A percentile compares a stretch with the other conserved stretches of the same genome.
These are phyloP conservation scores for Adansonia gregorii DNA, from an alignment of 441 rosid genomes.

Conservation along the genomic window DNA sequence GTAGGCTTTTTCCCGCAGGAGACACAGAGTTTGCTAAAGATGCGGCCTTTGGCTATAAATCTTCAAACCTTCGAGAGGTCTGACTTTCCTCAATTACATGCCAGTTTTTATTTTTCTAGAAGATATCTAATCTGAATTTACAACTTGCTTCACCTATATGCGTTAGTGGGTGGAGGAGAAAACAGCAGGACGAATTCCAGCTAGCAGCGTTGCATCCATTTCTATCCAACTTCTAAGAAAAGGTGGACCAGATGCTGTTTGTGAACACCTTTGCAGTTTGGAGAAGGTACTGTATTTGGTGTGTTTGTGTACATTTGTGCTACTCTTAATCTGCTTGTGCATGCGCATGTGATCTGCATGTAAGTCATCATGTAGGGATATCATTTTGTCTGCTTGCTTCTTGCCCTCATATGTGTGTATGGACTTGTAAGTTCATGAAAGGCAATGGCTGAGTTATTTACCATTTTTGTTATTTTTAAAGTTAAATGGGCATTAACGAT, in stretches of 20 bases:
- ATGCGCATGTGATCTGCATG: background rate
- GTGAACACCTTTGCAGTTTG: slow-evolving; percentile 74
- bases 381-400: background rate
- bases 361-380: background rate
- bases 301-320: background rate
- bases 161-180: slow-evolving; percentile 97
- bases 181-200: slow-evolving; percentile 70
- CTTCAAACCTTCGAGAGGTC: slow-evolving; percentile 91
- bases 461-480: background rate
- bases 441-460: background rate
- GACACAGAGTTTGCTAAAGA: slow-evolving; percentile 97
- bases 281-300: slow-evolving; percentile 58
- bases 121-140: slow-evolving; percentile 24
- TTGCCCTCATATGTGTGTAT: background rate
- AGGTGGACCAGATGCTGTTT: slow-evolving; percentile 94
- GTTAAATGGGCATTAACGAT: background rate
- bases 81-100: slow-evolving; percentile 29
- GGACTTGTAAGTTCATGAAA: background rate
- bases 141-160: slow-evolving; percentile 20
- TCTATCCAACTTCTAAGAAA: slow-evolving; percentile 80
- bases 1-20: slow-evolving; percentile 93
- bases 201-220: slow-evolving; percentile 70
- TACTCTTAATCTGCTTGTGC: background rate
- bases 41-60: slow-evolving; percentile 88
- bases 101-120: background rate